A percentile compares a stretch with the other conserved stretches of the same genome.
These are phyloP conservation scores for Berberis vulgaris DNA, from an alignment of 164 flowering plant genomes.

Conservation along the genomic window DNA sequence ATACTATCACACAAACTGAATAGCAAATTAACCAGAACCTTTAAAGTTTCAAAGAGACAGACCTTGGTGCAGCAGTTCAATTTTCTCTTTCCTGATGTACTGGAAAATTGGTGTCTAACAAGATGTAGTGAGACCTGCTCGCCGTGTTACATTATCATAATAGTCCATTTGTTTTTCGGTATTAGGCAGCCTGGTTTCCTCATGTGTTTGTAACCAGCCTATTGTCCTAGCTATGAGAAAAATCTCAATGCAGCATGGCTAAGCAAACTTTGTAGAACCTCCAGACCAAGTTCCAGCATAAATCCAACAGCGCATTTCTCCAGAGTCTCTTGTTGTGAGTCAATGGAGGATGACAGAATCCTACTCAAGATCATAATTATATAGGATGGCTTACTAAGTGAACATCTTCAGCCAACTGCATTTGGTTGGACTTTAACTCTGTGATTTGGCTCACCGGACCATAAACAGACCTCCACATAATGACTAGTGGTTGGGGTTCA, in stretches of 20 bases:
- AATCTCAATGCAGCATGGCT: conserved; percentile 46
- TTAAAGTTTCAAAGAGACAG: neutral
- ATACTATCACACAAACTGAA: no score
- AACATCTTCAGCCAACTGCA: conserved; percentile 8
- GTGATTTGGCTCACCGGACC: no score
- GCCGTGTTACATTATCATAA: conserved; percentile 80
- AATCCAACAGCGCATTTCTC: conserved; percentile 33
- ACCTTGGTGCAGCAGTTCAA: neutral
- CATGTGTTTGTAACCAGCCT: conserved; percentile 55
- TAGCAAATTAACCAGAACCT: neutral
- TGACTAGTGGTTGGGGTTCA: no score
- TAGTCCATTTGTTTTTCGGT: conserved; percentile 79
- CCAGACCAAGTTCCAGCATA: conserved; percentile 60
- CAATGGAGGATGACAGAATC: conserved; percentile 54
- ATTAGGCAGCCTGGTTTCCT: conserved; percentile 40
- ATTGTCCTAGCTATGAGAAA: conserved; percentile 70
- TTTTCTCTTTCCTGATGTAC: neutral
- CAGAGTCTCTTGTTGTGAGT: conserved; percentile 39
- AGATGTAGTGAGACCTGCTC: conserved; percentile 51
- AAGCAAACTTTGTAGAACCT: conserved; percentile 32
- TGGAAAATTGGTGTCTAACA: no score
- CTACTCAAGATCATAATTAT: conserved; percentile 30
- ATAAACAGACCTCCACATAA: no score
- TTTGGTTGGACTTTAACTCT: conserved; percentile 6
- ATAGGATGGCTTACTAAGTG: conserved; percentile 10